These are phyloP conservation scores for Tephrocybe sp. DNA, from an alignment of 768 basidiomycete species.

Conservation along the genomic window DNA sequence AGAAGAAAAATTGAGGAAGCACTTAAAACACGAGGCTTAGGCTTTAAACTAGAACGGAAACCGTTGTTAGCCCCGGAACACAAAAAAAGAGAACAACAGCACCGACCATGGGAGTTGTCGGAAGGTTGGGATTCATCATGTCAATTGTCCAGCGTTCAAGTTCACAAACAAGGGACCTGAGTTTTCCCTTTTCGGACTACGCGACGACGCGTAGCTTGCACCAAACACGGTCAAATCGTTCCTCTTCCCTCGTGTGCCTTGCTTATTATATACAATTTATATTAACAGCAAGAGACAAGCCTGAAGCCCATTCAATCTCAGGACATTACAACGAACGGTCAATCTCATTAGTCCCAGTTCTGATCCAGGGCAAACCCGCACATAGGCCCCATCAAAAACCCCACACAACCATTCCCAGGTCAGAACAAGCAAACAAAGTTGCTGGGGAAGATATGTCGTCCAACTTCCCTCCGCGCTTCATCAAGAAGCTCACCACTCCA, in stretches of 20 bases:
- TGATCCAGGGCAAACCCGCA: too few species aligned
- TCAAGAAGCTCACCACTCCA: constrained; percentile 90
- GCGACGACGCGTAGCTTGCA: constrained; percentile 18
- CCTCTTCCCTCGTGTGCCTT: neutral
- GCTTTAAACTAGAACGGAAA: constrained; percentile 9
- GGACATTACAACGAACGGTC: too few species aligned
- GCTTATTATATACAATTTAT: too few species aligned
- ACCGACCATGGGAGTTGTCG: constrained; percentile 10
- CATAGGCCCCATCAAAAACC: neutral
- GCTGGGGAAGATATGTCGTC: constrained; percentile 82
- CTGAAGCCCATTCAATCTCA: too few species aligned
- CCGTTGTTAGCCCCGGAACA: constrained; percentile 1
- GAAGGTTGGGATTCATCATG: neutral
- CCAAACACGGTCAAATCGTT: constrained; percentile 20
- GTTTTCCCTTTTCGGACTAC: constrained; percentile 14
- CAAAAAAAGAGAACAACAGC: constrained; percentile 7
- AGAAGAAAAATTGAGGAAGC: neutral
- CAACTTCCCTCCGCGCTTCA: constrained; percentile 66
- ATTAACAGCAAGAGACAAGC: too few species aligned
- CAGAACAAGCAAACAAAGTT: constrained; percentile 84
- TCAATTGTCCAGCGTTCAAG: constrained; percentile 7
- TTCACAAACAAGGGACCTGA: constrained; percentile 13
- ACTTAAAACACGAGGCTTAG: constrained; percentile 1
- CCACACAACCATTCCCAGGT: neutral
- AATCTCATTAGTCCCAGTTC: neutral